These are phyloP conservation scores for Vaccinium vitisidaea DNA, from an alignment of 148 eudicot genomes.

Conservation along the genomic window DNA sequence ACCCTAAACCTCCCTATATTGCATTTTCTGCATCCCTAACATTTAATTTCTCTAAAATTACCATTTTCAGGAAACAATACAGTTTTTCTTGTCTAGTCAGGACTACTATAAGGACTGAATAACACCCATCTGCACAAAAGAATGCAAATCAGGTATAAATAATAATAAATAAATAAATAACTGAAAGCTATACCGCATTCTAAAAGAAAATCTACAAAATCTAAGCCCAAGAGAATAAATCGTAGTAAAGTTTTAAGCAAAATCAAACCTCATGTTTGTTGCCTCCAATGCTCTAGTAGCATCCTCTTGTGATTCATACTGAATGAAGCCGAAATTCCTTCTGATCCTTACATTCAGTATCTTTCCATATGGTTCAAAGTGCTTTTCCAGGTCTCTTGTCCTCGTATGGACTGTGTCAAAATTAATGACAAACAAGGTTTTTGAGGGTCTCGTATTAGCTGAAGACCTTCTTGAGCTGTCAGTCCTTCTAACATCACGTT, in stretches of 20 bases:
- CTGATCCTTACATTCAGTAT: slow-evolving; percentile 67
- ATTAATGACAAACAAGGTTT: slow-evolving; percentile 77
- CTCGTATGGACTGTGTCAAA: slow-evolving; percentile 70
- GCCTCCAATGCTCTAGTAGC: slow-evolving; percentile 82
- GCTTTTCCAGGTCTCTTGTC: slow-evolving; percentile 74
- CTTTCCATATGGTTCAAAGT: slow-evolving; percentile 75
- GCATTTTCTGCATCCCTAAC: too few species aligned
- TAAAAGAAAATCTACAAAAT: neutral
- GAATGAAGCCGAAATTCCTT: slow-evolving; percentile 80
- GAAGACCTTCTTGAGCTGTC: slow-evolving; percentile 56
- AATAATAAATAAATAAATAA: neutral
- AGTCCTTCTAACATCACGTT: slow-evolving; percentile 55
- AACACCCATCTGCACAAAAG: neutral
- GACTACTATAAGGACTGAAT: neutral
- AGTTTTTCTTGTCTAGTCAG: neutral
- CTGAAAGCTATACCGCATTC: neutral
- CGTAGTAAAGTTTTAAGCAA: neutral
- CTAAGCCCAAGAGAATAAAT: neutral
- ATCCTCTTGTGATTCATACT: slow-evolving; percentile 77
- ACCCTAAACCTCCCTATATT: neutral
- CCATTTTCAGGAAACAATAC: neutral
- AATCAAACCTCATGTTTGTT: slow-evolving; percentile 61
- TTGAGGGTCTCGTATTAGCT: slow-evolving; percentile 58
- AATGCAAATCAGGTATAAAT: too few species aligned
- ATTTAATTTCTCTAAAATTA: neutral